Evolutionary conservation across 2,329 filamentous ascomycete species (phyloP).

Genomic region (Nothophoma quercina): DNA sequence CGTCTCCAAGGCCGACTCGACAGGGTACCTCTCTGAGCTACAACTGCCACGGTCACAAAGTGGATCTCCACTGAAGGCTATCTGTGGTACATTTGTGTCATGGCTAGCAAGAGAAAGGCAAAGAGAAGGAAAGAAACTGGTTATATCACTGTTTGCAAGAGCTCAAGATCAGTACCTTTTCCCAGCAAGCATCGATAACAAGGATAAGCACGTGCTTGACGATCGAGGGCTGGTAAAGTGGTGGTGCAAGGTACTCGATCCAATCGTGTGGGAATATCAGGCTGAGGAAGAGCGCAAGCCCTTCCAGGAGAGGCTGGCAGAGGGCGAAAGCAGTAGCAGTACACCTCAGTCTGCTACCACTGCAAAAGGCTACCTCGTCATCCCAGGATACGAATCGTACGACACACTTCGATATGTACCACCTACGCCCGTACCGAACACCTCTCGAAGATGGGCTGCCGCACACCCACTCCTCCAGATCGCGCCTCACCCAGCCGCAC

Average conservation of each 20-base stretch:
- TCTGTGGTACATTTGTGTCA: slow-evolving; percentile 77
- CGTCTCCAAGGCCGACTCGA: slow-evolving; percentile 96
- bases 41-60: slow-evolving; percentile 56
- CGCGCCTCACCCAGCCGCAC: slow-evolving; percentile 71
- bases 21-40: slow-evolving; percentile 79
- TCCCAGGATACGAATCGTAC: slow-evolving; percentile 84
- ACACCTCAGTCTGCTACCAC: slow-evolving; percentile 38
- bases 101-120: slow-evolving; percentile 74
- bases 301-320: slow-evolving; percentile 39
- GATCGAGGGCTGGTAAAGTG: slow-evolving; percentile 90
- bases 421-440: slow-evolving; percentile 50
- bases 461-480: slow-evolving; percentile 79
- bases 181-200: slow-evolving; percentile 86
- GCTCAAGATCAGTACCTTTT: slow-evolving; percentile 95
- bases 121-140: slow-evolving; percentile 70
- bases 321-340: slow-evolving; percentile 35
- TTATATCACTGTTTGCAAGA: slow-evolving; percentile 90
- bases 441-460: slow-evolving; percentile 58
- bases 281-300: slow-evolving; percentile 51
- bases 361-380: slow-evolving; percentile 80
- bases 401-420: slow-evolving; percentile 85
- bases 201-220: slow-evolving; percentile 87
- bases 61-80: slow-evolving; percentile 76
- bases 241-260: slow-evolving; percentile 92
- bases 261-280: slow-evolving; percentile 66